Percentiles rank a stretch among this genome's conserved stretches.
Evolutionary conservation across 1,139 yeast genomes (phyloP).

Genomic region (Magnusiomyces ingens): DNA sequence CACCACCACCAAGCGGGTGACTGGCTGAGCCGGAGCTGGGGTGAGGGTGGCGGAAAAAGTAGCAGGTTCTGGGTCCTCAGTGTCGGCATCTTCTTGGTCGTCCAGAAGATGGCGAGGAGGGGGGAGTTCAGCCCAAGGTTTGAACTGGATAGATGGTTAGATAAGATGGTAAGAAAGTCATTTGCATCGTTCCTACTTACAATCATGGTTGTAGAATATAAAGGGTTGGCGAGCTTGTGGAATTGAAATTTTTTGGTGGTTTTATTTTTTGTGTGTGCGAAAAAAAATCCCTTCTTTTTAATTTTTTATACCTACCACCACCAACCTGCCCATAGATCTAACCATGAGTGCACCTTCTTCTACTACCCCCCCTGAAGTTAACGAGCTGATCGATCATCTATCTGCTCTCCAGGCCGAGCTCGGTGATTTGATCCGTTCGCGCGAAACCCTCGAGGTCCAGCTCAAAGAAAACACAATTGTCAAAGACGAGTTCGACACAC

Average conservation of each 20-base stretch:
- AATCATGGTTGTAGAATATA: no score
- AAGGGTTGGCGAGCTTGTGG: not conserved
- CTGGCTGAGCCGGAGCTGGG: not conserved
- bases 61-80: constrained; percentile 1
- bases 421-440: constrained; percentile 29
- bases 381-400: not conserved
- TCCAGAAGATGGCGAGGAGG: constrained; percentile 48
- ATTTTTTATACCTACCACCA: not conserved
- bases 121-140: constrained; percentile 49
- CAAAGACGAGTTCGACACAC: constrained; percentile 34
- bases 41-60: constrained; percentile 1
- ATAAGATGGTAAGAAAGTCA: no score
- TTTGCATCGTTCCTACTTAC: no score
- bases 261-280: not conserved
- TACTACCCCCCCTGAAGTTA: not conserved
- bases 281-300: not conserved
- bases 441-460: constrained; percentile 58
- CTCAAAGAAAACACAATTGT: constrained; percentile 88
- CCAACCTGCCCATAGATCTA: not conserved
- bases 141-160: constrained; percentile 36
- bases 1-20: constrained; percentile 17
- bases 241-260: not conserved
- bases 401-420: constrained; percentile 1
- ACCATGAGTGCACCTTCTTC: not conserved
- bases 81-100: constrained; percentile 35